phyloP scores from a whole-genome alignment of 2,329 filamentous ascomycete species.

The Alternaria gaisen region DNA sequence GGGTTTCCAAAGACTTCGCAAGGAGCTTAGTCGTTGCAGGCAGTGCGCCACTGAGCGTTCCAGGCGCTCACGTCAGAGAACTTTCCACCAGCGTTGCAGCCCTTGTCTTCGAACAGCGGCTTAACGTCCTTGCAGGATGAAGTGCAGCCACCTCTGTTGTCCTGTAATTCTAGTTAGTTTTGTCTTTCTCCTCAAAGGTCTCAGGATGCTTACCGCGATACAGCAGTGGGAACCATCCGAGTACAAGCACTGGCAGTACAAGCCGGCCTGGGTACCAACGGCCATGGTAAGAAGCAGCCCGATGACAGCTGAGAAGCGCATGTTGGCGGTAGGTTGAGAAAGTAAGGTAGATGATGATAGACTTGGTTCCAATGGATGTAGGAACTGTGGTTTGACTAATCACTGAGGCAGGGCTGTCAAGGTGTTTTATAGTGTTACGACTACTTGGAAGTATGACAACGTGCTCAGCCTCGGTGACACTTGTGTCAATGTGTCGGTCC shows the following conservation, averaged over 20 bases:
- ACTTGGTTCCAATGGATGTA: neutral
- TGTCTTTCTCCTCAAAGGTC: neutral
- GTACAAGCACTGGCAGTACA: slow-evolving; percentile 7
- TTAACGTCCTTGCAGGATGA: neutral
- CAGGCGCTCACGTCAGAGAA: slow-evolving; percentile 3
- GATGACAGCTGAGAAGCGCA: neutral
- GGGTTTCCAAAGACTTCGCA: neutral
- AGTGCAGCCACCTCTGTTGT: neutral
- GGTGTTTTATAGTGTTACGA: neutral
- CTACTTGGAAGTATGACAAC: neutral
- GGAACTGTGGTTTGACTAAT: neutral
- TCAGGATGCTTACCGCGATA: neutral
- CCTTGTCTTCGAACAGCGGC: neutral
- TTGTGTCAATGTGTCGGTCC: neutral
- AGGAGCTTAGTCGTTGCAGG: neutral
- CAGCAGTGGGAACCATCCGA: slow-evolving; percentile 1
- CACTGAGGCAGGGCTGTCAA: neutral
- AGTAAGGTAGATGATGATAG: neutral
- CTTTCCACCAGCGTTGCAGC: slow-evolving; percentile 3
- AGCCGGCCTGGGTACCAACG: neutral
- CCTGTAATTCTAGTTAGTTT: neutral
- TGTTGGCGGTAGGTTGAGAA: neutral
- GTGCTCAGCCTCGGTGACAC: no score
- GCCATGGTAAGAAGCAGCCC: slow-evolving; percentile 2
- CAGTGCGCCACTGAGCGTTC: slow-evolving; percentile 1